These are phyloP conservation scores for Colletotrichum tanaceti DNA, from an alignment of 2,329 filamentous ascomycete genomes.

Conservation along the genomic window DNA sequence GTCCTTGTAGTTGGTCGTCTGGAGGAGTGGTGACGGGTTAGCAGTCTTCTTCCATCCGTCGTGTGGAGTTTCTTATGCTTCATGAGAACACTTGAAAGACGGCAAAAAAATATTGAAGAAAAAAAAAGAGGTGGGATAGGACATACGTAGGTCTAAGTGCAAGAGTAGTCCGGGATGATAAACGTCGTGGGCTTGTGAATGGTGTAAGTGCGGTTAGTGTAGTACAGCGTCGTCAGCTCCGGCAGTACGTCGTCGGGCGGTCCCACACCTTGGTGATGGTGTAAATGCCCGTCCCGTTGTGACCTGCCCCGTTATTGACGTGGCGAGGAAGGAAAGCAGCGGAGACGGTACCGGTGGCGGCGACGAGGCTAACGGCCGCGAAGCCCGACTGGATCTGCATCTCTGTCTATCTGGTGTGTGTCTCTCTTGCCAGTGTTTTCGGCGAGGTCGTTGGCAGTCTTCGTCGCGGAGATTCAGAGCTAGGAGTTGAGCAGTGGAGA, in stretches of 20 bases:
- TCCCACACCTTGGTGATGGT: constrained; percentile 53
- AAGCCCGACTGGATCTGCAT: constrained; percentile 49
- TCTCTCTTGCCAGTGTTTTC: constrained; percentile 38
- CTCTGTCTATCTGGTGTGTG: constrained; percentile 36
- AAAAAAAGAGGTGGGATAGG: not conserved
- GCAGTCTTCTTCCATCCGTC: not conserved
- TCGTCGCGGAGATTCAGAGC: constrained; percentile 5
- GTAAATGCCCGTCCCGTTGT: constrained; percentile 44
- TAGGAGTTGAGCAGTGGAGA: not conserved
- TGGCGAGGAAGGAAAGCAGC: not conserved
- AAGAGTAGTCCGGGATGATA: constrained; percentile 67
- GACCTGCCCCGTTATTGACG: constrained; percentile 26
- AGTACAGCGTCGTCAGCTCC: constrained; percentile 54
- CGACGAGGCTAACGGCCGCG: constrained; percentile 44
- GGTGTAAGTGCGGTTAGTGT: constrained; percentile 60
- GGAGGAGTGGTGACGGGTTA: not conserved
- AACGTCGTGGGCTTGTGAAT: constrained; percentile 65
- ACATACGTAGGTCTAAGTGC: constrained; percentile 50
- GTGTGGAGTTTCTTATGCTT: not conserved
- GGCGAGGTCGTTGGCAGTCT: constrained; percentile 14
- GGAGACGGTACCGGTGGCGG: constrained; percentile 31
- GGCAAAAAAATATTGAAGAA: no score
- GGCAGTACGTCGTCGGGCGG: constrained; percentile 56
- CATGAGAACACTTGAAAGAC: not conserved
- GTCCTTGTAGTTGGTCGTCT: constrained; percentile 3